phyloP scores from a whole-genome alignment of 441 rosid genomes.

The Daphne laureola region DNA sequence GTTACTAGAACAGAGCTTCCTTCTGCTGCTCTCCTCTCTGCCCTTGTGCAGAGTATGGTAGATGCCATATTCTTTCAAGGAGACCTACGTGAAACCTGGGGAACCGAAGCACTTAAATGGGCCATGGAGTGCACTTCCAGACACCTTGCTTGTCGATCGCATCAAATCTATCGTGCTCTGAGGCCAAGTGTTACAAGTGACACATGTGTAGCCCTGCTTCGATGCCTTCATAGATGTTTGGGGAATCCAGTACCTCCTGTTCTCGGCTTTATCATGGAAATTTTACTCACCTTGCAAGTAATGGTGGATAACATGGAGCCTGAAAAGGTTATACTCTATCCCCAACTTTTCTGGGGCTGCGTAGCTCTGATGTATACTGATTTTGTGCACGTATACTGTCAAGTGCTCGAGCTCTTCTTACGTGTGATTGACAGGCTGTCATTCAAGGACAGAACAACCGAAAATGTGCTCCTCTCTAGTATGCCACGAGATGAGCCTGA shows the following conservation, averaged over 20 bases:
- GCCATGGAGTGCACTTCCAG: constrained; percentile 99
- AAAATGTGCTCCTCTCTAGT: constrained; percentile 94
- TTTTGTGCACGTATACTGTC: constrained; percentile 93
- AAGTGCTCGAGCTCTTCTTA: constrained; percentile 92
- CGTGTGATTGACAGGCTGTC: constrained; percentile 84
- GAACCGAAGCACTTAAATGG: constrained; percentile 97
- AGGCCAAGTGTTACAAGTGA: constrained; percentile 93
- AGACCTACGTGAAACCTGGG: constrained; percentile 99
- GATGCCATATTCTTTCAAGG: constrained; percentile 99
- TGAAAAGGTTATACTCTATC: constrained; percentile 93
- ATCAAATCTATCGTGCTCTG: constrained; percentile 96
- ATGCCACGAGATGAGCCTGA: constrained; percentile 93
- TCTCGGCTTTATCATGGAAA: constrained; percentile 95
- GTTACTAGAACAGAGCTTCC: constrained; percentile 90
- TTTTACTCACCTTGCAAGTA: constrained; percentile 87
- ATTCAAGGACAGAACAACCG: constrained; percentile 89
- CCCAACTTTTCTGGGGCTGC: constrained; percentile 98
- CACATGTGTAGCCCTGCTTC: constrained; percentile 88
- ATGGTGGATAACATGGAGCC: constrained; percentile 99
- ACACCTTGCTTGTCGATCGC: constrained; percentile 98
- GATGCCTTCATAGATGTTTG: constrained; percentile 94
- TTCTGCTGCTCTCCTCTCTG: constrained; percentile 95
- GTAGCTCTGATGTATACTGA: constrained; percentile 99
- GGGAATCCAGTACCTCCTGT: constrained; percentile 97
- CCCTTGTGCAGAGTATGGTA: constrained; percentile 98